Conservation (phyloP, 2,329 filamentous ascomycete species). For the Neofusicoccum laricinum region DNA sequence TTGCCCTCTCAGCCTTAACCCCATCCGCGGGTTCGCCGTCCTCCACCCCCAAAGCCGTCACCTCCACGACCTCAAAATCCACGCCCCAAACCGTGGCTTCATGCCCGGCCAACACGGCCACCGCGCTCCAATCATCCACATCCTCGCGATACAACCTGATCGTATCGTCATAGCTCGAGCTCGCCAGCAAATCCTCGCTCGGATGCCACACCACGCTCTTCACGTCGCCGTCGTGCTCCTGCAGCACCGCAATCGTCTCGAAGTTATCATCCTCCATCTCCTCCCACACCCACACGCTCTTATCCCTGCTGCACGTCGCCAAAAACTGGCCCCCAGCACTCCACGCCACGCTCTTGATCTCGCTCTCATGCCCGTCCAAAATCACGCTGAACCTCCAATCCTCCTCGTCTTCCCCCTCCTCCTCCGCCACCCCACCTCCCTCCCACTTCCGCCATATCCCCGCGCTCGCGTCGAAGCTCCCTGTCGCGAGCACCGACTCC, state of each 20-base stretch:
- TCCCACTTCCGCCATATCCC: constrained; percentile 69
- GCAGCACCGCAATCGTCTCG: constrained; percentile 91
- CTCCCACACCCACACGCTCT: constrained; percentile 98
- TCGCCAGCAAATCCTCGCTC: constrained; percentile 73
- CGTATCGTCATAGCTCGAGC: constrained; percentile 91
- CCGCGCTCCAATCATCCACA: constrained; percentile 89
- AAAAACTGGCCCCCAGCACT: constrained; percentile 72
- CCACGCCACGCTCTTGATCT: constrained; percentile 80
- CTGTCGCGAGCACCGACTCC: constrained; percentile 76
- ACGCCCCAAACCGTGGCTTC: constrained; percentile 86
- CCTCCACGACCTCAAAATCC: constrained; percentile 58
- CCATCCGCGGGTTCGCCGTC: constrained; percentile 25
- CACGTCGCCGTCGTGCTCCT: constrained; percentile 92
- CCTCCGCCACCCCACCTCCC: constrained; percentile 43
- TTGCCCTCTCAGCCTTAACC: constrained; percentile 31
- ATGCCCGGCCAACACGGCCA: constrained; percentile 77
- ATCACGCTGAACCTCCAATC: constrained; percentile 94
- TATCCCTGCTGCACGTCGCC: constrained; percentile 88
- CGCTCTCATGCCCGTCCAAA: constrained; percentile 90
- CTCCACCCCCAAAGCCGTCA: constrained; percentile 21
- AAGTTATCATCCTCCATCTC: constrained; percentile 93
- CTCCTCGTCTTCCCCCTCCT: constrained; percentile 58
- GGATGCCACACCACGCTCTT: constrained; percentile 94
- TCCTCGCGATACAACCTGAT: constrained; percentile 88
- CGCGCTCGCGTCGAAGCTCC: constrained; percentile 89